A percentile compares a stretch with the other conserved stretches of the same genome.
Evolutionary conservation across 306 rosid species (phyloP).

Genomic region (Hippophae gyantsensis): DNA sequence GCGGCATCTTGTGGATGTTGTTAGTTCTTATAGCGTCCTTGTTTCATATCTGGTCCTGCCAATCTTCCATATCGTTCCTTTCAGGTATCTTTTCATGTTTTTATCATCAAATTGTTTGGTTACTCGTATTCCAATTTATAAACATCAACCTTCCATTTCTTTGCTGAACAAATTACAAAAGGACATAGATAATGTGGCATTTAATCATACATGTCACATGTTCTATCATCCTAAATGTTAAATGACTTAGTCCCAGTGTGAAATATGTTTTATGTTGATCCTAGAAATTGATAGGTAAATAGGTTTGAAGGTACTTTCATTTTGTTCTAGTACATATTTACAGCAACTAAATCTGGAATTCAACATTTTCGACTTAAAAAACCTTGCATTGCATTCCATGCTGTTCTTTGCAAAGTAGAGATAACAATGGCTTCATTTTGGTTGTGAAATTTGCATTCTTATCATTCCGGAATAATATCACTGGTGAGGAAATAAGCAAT

Average conservation of each 20-base stretch:
- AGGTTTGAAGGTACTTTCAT: background rate
- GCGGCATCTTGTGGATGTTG: conserved; percentile 87
- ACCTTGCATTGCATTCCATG: background rate
- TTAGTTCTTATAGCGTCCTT: conserved; percentile 72
- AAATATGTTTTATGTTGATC: background rate
- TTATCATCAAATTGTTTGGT: background rate
- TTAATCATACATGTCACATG: background rate
- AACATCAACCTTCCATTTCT: background rate
- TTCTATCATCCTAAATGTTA: background rate
- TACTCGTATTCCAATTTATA: background rate
- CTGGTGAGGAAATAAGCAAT: too few species aligned
- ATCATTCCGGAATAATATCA: background rate
- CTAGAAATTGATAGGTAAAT: background rate
- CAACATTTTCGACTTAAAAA: background rate
- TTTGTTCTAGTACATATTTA: background rate
- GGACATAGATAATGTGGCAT: background rate
- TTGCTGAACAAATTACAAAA: background rate
- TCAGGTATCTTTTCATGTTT: conserved; percentile 40
- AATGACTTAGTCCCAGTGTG: background rate
- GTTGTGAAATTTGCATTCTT: background rate
- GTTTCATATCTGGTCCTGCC: conserved; percentile 93
- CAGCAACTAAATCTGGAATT: background rate
- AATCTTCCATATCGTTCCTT: conserved; percentile 60
- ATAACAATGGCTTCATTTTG: background rate
- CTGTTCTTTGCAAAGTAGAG: background rate